Conservation (phyloP, 371 early-diverging fungal genomes). For the Lichtheimia ramosa region DNA sequence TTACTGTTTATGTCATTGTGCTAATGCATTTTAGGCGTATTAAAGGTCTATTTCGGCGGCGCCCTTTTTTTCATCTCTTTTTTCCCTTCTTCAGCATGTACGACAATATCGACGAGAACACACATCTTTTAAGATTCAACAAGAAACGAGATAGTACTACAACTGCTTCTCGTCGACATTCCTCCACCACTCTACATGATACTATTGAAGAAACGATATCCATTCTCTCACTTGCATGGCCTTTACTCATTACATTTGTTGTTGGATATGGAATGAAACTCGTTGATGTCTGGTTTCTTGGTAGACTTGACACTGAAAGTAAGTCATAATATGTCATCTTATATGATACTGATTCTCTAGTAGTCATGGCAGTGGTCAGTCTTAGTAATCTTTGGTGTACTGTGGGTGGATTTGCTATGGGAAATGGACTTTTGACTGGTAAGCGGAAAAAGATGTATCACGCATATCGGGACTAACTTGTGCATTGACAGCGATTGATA, state of each 20-base stretch:
- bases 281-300: conserved; percentile 42
- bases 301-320: conserved; percentile 29
- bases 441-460: neutral
- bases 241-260: conserved; percentile 31
- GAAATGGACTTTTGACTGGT: conserved; percentile 44
- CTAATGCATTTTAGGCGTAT: no score
- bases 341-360: neutral
- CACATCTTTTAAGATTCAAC: no score
- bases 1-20: no score
- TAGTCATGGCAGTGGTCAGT: conserved; percentile 41
- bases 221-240: conserved; percentile 20
- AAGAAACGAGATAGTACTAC: no score
- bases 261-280: conserved; percentile 27
- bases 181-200: neutral
- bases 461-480: neutral
- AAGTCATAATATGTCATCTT: no score
- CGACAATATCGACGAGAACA: no score
- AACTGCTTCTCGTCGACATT: no score
- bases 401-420: conserved; percentile 35
- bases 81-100: no score
- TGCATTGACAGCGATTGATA: conserved; percentile 34
- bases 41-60: no score
- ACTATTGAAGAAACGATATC: conserved; percentile 5
- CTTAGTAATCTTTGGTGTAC: conserved; percentile 33
- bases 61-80: no score